Base-by-base conservation (phyloP, 2,329 filamentous ascomycete genomes). In the Incumbomyces lentus region DNA sequence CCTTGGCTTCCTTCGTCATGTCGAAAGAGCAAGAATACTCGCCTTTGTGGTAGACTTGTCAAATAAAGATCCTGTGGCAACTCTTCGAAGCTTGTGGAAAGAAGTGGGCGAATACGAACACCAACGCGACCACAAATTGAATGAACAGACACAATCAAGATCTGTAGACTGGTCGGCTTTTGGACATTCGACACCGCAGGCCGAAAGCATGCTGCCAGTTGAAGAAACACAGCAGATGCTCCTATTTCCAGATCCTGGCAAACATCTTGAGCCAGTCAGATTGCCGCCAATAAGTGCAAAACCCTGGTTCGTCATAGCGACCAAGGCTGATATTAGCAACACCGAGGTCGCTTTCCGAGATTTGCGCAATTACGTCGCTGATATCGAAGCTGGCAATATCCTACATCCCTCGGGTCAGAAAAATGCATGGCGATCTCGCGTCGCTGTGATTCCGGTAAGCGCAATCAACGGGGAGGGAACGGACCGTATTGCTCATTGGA, bases 291-390 rank as follows among this genome's bases (percentile, higher is more conserved):
- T 96, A 54, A 84, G 85, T n/a, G 78, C 78, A 30, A 98, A 98
- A 68, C 89, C 92, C 1, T 98, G 92, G 92, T 92, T 94, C 1
- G 90, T 98, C 2, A 90, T 98, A 22, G 92, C 92, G 18, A 75
- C 78, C 60, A 98, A 98, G 66, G 84, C 98, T 16, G 81, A 95
- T 63, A 92, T 87, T 60, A 40, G 48, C 11, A 76, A 75, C 2
- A 94, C 92, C 1, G 77, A 88, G 62, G 75, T 79, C 18, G 93
- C 92, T 60, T 98, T 86, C 62, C 66, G 64, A 31, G 65, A 68
- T 43, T 68, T 98, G 55, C 79, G 80, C 54, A 66, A 67, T 7
- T 95, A 95, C 64, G 66, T 98, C 3, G 71, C 75, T 3, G 69
- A 68, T 3, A 74, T 96, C 18, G 76, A 76, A 43, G 69, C 68